Evolutionary conservation across 441 rosid species (phyloP).

Genomic region (Rhodomyrtus psidioides): DNA sequence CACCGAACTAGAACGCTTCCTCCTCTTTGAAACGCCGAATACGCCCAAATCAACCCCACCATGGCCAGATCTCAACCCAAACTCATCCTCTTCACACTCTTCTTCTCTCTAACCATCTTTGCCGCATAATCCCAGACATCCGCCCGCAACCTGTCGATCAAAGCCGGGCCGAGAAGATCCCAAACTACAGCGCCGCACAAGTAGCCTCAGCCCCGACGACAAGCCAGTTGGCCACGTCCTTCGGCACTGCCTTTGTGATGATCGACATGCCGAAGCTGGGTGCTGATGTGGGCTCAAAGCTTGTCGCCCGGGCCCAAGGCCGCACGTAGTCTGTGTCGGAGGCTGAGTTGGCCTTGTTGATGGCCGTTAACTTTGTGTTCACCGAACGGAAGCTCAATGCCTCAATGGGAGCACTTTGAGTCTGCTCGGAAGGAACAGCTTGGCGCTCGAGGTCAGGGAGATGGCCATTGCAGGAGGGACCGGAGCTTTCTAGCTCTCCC

Average conservation of each 20-base stretch:
- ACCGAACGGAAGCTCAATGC: too few relatives aligned
- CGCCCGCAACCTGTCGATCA: neutral
- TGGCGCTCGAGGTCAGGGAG: neutral
- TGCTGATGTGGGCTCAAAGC: neutral
- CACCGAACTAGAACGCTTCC: neutral
- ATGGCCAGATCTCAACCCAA: neutral
- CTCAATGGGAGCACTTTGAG: neutral
- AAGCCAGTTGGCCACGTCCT: neutral
- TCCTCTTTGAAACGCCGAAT: neutral
- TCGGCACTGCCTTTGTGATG: slow-evolving; percentile 4
- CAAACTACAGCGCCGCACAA: too few relatives aligned
- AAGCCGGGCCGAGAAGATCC: neutral
- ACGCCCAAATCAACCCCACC: neutral
- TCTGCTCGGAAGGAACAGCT: neutral
- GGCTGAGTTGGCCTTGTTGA: neutral
- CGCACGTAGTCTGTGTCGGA: neutral
- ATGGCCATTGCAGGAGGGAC: neutral
- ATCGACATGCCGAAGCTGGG: neutral
- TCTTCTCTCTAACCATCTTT: neutral
- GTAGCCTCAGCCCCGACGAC: too few relatives aligned
- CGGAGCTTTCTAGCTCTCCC: neutral
- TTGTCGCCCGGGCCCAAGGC: neutral
- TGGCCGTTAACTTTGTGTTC: neutral
- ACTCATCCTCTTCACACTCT: neutral
- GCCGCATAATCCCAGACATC: neutral